Evolutionary conservation across 164 flowering plant genomes (phyloP), one percentile per base, ranked within the genome.

Genomic region (Macadamia tetraphylla): DNA sequence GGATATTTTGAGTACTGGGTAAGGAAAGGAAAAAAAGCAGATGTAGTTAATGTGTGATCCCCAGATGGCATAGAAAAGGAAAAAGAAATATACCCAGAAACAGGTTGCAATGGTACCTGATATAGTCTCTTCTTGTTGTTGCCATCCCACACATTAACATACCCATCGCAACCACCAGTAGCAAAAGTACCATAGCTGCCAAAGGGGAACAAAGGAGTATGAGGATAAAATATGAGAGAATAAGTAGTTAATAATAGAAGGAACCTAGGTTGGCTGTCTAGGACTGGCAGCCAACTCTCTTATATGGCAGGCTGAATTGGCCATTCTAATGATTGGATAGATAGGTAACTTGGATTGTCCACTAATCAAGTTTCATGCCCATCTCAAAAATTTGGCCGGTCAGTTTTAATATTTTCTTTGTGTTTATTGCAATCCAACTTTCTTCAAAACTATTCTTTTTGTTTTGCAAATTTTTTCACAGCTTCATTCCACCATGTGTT

Each of bases 161-260:
- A 88, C 29, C 98, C 98, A 82, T 92, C 98, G 81, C 96, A 92
- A 55, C 98, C 99, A 67, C 99, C 97, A 32, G 98, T 94, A 3
- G 99, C 98, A 80, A 94, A 91, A 32, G 97, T 91, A 48, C 94
- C 94, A 75, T 88, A 91, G 76, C 97, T 91, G 87, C 83, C 70
- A 43, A 29, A 59, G 30, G 17, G 49, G 29, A 74, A 55, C 40
- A 53, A 46, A 6, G 32, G 51, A 69, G 55, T 58, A 59, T 30
- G 57, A 52, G n/a, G 1, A 52, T 2, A 52, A 52, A 52, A 8
- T 46, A 52, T 52, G 1, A 52, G 57, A 11, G 2, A 18, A 29
- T 59, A 15, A 51, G 15, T 23, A 15, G 46, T 6, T 7, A 29
- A 59, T 29, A 8, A 3, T 11, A 46, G 12, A 46, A 8, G 51